Conservation (phyloP, 768 basidiomycete genomes). For the Hypholoma fasciculare region DNA sequence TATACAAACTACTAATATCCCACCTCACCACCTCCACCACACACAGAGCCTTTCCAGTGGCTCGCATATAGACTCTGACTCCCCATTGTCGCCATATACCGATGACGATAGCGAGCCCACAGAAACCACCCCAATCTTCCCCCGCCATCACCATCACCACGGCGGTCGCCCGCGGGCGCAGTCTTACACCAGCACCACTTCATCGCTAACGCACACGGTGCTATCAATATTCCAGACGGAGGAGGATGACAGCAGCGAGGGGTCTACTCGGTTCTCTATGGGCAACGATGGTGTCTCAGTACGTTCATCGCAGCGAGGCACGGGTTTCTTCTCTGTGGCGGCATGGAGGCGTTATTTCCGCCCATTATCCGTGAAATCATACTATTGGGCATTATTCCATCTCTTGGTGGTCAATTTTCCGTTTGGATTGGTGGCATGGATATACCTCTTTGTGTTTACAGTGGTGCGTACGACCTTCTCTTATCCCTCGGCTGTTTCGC, state of each 20-base stretch:
- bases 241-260: slow-evolving; percentile 34
- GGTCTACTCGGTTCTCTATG: slow-evolving; percentile 30
- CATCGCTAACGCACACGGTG: slow-evolving; percentile 69
- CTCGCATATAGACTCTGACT: slow-evolving; percentile 34
- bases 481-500: background rate
- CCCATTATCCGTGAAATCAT: slow-evolving; percentile 55
- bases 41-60: slow-evolving; percentile 32
- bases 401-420: slow-evolving; percentile 77
- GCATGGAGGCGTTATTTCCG: slow-evolving; percentile 63
- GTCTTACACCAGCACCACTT: slow-evolving; percentile 57
- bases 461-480: slow-evolving; percentile 51
- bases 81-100: slow-evolving; percentile 22
- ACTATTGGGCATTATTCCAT: slow-evolving; percentile 69
- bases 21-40: slow-evolving; percentile 14
- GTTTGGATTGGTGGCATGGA: slow-evolving; percentile 74
- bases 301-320: slow-evolving; percentile 8
- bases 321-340: slow-evolving; percentile 31
- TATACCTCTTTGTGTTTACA: slow-evolving; percentile 79
- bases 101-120: slow-evolving; percentile 33
- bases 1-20: slow-evolving; percentile 15
- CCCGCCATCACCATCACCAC: slow-evolving; percentile 28
- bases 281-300: slow-evolving; percentile 12
- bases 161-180: slow-evolving; percentile 49
- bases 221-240: slow-evolving; percentile 67
- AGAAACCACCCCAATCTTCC: slow-evolving; percentile 48